These are phyloP conservation scores for Teratosphaeria epicoccoides DNA, from an alignment of 2,329 filamentous ascomycete genomes.

Conservation along the genomic window DNA sequence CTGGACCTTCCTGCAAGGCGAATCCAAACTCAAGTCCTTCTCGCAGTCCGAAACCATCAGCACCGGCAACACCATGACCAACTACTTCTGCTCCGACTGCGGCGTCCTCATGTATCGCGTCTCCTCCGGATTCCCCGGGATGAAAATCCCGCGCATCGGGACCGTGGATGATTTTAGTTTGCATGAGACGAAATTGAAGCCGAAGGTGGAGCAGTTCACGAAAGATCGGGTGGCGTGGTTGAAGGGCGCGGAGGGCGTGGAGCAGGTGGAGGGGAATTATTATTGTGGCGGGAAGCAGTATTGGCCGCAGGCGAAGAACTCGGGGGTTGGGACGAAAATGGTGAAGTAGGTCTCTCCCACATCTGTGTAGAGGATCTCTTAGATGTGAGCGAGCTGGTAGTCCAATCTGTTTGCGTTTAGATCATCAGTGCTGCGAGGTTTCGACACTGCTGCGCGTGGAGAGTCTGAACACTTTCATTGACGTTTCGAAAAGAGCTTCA, in stretches of 20 bases:
- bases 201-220: constrained; percentile 42
- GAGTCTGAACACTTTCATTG: too few species aligned
- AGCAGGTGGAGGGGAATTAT: background rate
- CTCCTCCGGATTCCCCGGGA: constrained; percentile 34
- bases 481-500: too few species aligned
- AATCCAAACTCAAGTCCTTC: constrained; percentile 40
- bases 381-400: too few species aligned
- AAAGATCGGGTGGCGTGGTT: constrained; percentile 1
- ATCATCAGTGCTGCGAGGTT: too few species aligned
- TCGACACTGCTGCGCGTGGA: too few species aligned
- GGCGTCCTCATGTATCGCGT: constrained; percentile 52
- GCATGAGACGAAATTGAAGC: constrained; percentile 47
- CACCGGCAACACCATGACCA: constrained; percentile 45
- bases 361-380: too few species aligned
- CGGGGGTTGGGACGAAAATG: background rate
- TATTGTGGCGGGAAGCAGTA: background rate
- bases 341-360: too few species aligned
- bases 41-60: constrained; percentile 39
- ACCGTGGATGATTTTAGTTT: constrained; percentile 53
- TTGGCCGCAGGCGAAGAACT: background rate
- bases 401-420: too few species aligned
- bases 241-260: background rate
- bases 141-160: constrained; percentile 44
- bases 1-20: constrained; percentile 42
- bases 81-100: constrained; percentile 51